These are phyloP conservation scores for Mycena galopus DNA, from an alignment of 768 basidiomycete genomes.

Conservation along the genomic window DNA sequence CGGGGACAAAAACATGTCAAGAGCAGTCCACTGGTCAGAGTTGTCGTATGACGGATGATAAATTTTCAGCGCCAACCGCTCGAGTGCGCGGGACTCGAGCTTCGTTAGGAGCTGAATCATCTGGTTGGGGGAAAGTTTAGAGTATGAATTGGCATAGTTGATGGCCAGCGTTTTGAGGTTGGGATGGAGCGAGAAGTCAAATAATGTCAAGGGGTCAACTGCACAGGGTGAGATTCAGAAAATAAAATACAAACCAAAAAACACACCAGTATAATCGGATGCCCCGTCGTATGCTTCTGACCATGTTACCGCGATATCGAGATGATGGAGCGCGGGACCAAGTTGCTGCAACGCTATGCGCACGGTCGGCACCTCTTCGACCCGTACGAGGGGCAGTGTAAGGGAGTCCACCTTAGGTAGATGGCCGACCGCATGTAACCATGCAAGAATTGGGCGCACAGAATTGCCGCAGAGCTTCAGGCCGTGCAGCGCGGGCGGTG, in stretches of 20 bases:
- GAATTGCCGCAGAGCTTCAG: neutral
- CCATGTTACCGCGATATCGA: neutral
- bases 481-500: neutral
- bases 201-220: neutral
- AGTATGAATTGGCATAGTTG: neutral
- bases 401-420: neutral
- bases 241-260: no score
- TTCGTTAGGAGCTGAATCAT: neutral
- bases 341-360: neutral
- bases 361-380: neutral
- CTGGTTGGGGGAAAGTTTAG: neutral
- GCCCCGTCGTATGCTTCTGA: no score
- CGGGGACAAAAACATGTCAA: neutral
- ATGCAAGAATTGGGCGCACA: neutral
- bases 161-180: constrained; percentile 2
- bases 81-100: neutral
- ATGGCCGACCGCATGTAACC: neutral
- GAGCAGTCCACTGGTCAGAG: neutral
- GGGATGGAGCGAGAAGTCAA: neutral
- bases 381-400: neutral
- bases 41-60: neutral
- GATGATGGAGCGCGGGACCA: neutral
- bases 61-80: neutral
- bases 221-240: neutral
- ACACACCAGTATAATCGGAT: no score